Evolutionary conservation across 2,329 filamentous ascomycete genomes (phyloP).

Genomic region (Pleomassaria siparia): DNA sequence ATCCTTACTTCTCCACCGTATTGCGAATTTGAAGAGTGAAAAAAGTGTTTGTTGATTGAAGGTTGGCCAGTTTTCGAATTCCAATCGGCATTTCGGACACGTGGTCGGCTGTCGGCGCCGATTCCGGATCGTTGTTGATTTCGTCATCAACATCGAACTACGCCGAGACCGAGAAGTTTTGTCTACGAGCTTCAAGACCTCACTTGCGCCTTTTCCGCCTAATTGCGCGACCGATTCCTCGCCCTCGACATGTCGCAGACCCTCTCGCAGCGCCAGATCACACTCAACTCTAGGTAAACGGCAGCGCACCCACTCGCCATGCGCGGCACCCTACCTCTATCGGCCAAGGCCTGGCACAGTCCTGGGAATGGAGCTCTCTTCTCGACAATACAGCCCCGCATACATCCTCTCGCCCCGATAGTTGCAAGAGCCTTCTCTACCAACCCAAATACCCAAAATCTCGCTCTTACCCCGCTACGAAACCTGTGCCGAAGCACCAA

Average conservation of each 20-base stretch:
- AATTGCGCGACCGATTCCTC: neutral
- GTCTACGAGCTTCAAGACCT: slow-evolving; percentile 1
- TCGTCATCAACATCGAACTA: slow-evolving; percentile 27
- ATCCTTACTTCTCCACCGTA: too few species aligned
- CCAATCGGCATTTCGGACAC: slow-evolving; percentile 17
- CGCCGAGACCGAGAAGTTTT: slow-evolving; percentile 4
- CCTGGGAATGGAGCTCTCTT: slow-evolving; percentile 38
- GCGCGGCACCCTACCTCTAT: slow-evolving; percentile 35
- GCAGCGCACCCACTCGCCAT: slow-evolving; percentile 23
- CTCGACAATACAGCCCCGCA: slow-evolving; percentile 33
- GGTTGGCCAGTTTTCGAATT: neutral
- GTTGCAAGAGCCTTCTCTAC: slow-evolving; percentile 19
- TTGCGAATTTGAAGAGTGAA: too few species aligned
- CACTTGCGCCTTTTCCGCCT: neutral
- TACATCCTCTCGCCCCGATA: slow-evolving; percentile 16
- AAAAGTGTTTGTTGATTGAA: too few species aligned
- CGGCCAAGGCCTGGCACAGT: slow-evolving; percentile 38
- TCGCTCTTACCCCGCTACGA: slow-evolving; percentile 2
- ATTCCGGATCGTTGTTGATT: slow-evolving; percentile 15
- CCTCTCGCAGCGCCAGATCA: neutral
- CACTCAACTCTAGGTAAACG: slow-evolving; percentile 8
- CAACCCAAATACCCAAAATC: neutral
- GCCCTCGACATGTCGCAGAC: slow-evolving; percentile 2
- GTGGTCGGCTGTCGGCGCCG: slow-evolving; percentile 22
- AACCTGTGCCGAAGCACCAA: neutral